A percentile compares a stretch with the other conserved stretches of the same genome.
These are phyloP conservation scores for Colletotrichum plurivorum DNA, from an alignment of 2,329 filamentous ascomycete genomes.

Conservation along the genomic window DNA sequence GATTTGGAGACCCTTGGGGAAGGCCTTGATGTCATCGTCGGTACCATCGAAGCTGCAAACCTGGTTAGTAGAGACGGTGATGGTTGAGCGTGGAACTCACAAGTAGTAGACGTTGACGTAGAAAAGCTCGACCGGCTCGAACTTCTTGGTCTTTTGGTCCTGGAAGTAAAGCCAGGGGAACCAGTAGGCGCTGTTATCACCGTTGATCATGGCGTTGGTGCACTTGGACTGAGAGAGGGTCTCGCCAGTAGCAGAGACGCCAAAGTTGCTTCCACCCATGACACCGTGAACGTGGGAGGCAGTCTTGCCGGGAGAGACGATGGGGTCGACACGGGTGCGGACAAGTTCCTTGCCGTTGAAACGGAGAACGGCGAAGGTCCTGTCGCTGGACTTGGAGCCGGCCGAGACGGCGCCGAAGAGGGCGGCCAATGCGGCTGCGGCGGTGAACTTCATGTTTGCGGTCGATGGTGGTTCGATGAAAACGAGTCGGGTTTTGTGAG, in stretches of 20 bases:
- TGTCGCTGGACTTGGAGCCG: constrained; percentile 56
- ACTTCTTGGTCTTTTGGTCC: constrained; percentile 72
- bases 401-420: constrained; percentile 54
- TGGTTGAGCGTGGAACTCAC: constrained; percentile 52
- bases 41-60: constrained; percentile 69
- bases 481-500: background rate
- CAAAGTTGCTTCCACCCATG: constrained; percentile 79
- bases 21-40: constrained; percentile 77
- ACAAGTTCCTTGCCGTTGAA: constrained; percentile 77
- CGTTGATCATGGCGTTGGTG: constrained; percentile 77
- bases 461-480: constrained; percentile 7
- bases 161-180: constrained; percentile 79
- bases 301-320: constrained; percentile 72
- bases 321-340: constrained; percentile 76
- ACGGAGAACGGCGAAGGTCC: constrained; percentile 78
- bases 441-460: constrained; percentile 53
- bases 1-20: constrained; percentile 80
- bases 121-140: constrained; percentile 77
- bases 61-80: constrained; percentile 45
- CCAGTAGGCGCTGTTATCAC: constrained; percentile 85
- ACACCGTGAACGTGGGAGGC: constrained; percentile 79
- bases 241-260: constrained; percentile 72
- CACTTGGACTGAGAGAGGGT: constrained; percentile 74
- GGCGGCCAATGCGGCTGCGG: constrained; percentile 51
- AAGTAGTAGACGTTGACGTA: constrained; percentile 87